Evolutionary conservation across 768 basidiomycete genomes (phyloP).

Genomic region (Exsudoporus frostii): DNA sequence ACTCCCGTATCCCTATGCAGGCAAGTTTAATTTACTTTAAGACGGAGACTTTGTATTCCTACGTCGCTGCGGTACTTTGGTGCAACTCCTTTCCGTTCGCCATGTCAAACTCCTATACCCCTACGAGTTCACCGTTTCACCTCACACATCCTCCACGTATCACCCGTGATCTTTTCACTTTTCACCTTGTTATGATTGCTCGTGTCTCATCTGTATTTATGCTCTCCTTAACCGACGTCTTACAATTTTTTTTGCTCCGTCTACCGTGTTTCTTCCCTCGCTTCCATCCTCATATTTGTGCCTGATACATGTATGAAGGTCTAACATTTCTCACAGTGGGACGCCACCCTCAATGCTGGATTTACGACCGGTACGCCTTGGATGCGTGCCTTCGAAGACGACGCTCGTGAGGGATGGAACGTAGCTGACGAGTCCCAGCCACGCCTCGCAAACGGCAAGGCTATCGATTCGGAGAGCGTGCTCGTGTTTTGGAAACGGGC

Average conservation of each 20-base stretch:
- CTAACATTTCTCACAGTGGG: slow-evolving; percentile 47
- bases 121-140: neutral
- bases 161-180: neutral
- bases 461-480: slow-evolving; percentile 45
- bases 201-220: no score
- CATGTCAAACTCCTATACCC: neutral
- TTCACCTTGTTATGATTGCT: no score
- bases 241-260: neutral
- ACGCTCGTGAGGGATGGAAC: slow-evolving; percentile 48
- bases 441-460: neutral
- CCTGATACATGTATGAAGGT: no score
- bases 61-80: neutral
- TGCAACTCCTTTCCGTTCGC: neutral
- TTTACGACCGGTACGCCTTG: slow-evolving; percentile 66
- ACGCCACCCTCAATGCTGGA: slow-evolving; percentile 50
- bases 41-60: neutral
- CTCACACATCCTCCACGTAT: neutral
- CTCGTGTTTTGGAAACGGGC: slow-evolving; percentile 59
- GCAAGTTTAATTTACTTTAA: slow-evolving; percentile 29
- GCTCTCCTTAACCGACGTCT: no score
- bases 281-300: neutral
- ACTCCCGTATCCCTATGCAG: slow-evolving; percentile 69
- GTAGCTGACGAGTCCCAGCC: slow-evolving; percentile 25
- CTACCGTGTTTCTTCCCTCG: neutral
- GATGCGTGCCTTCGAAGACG: slow-evolving; percentile 76